phyloP scores from a whole-genome alignment of 495 filamentous ascomycete species.

The Penicillium tannophilum region DNA sequence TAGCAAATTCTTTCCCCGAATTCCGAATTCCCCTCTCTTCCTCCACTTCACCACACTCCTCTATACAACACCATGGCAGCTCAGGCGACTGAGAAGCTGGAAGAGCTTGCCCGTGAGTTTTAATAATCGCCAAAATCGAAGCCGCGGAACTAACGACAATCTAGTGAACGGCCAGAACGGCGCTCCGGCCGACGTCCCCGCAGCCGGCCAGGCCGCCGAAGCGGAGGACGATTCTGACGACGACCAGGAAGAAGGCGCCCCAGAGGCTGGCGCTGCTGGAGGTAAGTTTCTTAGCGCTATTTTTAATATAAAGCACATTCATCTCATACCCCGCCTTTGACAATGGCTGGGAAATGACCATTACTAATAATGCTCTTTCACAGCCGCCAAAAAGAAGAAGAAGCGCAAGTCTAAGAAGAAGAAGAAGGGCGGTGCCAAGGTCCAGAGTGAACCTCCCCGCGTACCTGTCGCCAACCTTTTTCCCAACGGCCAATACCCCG shows the following conservation, averaged over 20 bases:
- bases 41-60: conserved; percentile 13
- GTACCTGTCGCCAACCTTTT: conserved; percentile 77
- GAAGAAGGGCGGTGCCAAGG: conserved; percentile 65
- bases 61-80: conserved; percentile 51
- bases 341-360: not conserved
- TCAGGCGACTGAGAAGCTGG: conserved; percentile 52
- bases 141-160: conserved; percentile 25
- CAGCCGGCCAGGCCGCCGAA: conserved; percentile 43
- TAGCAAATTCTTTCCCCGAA: conserved; percentile 34
- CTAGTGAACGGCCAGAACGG: conserved; percentile 54
- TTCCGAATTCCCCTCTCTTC: conserved; percentile 28
- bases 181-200: conserved; percentile 43
- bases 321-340: not conserved
- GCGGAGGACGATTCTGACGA: conserved; percentile 72
- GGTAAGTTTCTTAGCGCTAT: conserved; percentile 31
- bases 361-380: conserved; percentile 14
- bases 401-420: conserved; percentile 77
- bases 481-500: conserved; percentile 71
- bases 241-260: conserved; percentile 52
- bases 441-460: conserved; percentile 76
- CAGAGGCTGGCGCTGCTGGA: conserved; percentile 45
- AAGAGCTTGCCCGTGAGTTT: conserved; percentile 53
- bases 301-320: not conserved
- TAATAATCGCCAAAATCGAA: not conserved
- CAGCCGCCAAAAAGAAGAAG: conserved; percentile 76